A percentile compares a stretch with the other conserved stretches of the same genome.
Evolutionary conservation across 441 rosid genomes (phyloP).

Genomic region (Pelargonium australe): DNA sequence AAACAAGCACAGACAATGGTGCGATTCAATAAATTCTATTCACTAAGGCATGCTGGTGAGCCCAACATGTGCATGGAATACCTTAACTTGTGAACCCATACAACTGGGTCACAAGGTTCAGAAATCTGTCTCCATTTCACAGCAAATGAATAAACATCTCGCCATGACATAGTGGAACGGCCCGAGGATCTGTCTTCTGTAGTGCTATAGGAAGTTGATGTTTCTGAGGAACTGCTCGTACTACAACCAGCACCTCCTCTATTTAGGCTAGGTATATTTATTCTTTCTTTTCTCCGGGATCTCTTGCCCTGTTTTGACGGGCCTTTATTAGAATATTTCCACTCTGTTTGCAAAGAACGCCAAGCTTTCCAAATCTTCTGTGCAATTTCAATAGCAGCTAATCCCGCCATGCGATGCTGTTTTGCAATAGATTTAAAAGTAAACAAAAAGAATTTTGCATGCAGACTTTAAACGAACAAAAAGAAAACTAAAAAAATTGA

Average conservation of each 20-base stretch:
- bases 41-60: slow-evolving; percentile 9
- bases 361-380: slow-evolving; percentile 90
- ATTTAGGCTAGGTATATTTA: slow-evolving; percentile 72
- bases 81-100: slow-evolving; percentile 96
- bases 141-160: slow-evolving; percentile 75
- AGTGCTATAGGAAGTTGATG: slow-evolving; percentile 56
- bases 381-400: slow-evolving; percentile 89
- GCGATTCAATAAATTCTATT: not conserved
- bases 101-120: slow-evolving; percentile 98
- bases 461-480: slow-evolving; percentile 8
- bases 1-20: not conserved
- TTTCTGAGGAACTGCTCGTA: slow-evolving; percentile 67
- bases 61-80: slow-evolving; percentile 20
- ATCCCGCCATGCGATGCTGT: slow-evolving; percentile 99
- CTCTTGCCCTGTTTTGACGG: slow-evolving; percentile 58
- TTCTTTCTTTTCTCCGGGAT: slow-evolving; percentile 61
- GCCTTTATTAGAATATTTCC: slow-evolving; percentile 62
- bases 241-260: slow-evolving; percentile 98
- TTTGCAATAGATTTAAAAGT: slow-evolving; percentile 24
- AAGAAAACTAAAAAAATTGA: slow-evolving; percentile 8
- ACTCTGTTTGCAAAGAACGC: slow-evolving; percentile 73
- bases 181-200: slow-evolving; percentile 63
- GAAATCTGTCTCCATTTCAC: slow-evolving; percentile 99
- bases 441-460: slow-evolving; percentile 11
- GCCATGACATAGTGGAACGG: slow-evolving; percentile 70